Evolutionary conservation across 495 filamentous ascomycete species (phyloP).

Genomic region (Aspergillus saccharolyticus): DNA sequence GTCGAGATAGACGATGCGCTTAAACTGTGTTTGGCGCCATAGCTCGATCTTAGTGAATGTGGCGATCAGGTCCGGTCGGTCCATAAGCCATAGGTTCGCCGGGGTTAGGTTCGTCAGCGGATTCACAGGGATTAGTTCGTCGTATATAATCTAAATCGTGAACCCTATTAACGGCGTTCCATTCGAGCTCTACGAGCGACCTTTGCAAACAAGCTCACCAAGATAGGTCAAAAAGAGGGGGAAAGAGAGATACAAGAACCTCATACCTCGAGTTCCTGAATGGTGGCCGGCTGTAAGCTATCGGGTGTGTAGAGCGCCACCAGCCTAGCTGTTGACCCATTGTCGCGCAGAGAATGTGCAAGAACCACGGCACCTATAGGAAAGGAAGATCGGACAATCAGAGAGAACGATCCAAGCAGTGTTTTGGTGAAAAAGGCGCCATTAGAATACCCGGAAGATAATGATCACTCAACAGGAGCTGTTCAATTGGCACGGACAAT

Average conservation of each 20-base stretch:
- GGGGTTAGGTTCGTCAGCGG: conserved; percentile 70
- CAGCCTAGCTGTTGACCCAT: conserved; percentile 78
- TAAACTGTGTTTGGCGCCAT: conserved; percentile 87
- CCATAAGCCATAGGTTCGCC: conserved; percentile 85
- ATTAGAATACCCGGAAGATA: conserved; percentile 74
- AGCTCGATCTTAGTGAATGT: conserved; percentile 96
- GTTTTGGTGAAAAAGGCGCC: conserved; percentile 4
- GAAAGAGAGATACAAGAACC: background rate
- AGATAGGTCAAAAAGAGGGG: background rate
- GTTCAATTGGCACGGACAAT: conserved; percentile 12
- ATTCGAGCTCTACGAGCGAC: background rate
- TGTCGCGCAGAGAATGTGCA: conserved; percentile 91
- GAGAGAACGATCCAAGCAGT: conserved; percentile 4
- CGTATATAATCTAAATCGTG: conserved; percentile 63
- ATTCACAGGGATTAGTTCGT: conserved; percentile 82
- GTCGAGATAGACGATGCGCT: conserved; percentile 88
- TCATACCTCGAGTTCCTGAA: conserved; percentile 71
- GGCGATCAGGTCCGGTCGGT: conserved; percentile 79
- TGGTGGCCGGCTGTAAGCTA: conserved; percentile 61
- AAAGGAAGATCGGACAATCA: conserved; percentile 22
- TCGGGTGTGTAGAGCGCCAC: conserved; percentile 78
- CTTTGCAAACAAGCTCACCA: background rate
- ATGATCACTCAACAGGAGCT: conserved; percentile 85
- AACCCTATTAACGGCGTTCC: background rate
- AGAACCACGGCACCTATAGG: conserved; percentile 79